These are phyloP conservation scores for Hortaea werneckii DNA, from an alignment of 2,329 filamentous ascomycete species.

Conservation along the genomic window DNA sequence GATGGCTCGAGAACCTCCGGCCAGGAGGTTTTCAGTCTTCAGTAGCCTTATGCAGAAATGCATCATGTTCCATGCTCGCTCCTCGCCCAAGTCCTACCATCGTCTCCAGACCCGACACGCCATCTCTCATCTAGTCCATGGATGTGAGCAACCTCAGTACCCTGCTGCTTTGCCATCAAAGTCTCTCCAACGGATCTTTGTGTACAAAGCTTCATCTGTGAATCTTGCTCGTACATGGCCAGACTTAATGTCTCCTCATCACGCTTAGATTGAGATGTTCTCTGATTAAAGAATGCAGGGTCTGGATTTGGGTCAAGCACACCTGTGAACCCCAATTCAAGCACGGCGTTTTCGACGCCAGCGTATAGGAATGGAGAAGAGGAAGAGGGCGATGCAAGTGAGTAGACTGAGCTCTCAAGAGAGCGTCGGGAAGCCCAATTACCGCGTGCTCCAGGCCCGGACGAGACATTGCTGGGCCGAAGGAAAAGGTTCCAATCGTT, in stretches of 20 bases:
- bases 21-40: no score
- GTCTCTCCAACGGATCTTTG: conserved; percentile 28
- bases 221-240: conserved; percentile 38
- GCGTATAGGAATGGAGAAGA: conserved; percentile 37
- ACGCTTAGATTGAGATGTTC: background rate
- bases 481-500: conserved; percentile 38
- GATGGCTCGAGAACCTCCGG: no score
- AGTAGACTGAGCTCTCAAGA: conserved; percentile 33
- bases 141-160: background rate
- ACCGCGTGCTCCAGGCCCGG: conserved; percentile 8
- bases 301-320: conserved; percentile 36
- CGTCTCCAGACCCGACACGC: background rate
- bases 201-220: conserved; percentile 30
- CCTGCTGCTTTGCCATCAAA: conserved; percentile 3
- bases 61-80: background rate
- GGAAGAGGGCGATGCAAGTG: conserved; percentile 36
- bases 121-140: conserved; percentile 2
- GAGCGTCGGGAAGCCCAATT: conserved; percentile 16
- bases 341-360: conserved; percentile 36
- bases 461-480: conserved; percentile 23
- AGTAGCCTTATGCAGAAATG: background rate
- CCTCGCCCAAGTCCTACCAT: background rate
- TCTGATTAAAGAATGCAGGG: conserved; percentile 13
- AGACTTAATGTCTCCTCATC: conserved; percentile 30
- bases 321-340: conserved; percentile 35